Evolutionary conservation across 805 yeast genomes (phyloP).

Genomic region (Limtongozyma cylindracea): DNA sequence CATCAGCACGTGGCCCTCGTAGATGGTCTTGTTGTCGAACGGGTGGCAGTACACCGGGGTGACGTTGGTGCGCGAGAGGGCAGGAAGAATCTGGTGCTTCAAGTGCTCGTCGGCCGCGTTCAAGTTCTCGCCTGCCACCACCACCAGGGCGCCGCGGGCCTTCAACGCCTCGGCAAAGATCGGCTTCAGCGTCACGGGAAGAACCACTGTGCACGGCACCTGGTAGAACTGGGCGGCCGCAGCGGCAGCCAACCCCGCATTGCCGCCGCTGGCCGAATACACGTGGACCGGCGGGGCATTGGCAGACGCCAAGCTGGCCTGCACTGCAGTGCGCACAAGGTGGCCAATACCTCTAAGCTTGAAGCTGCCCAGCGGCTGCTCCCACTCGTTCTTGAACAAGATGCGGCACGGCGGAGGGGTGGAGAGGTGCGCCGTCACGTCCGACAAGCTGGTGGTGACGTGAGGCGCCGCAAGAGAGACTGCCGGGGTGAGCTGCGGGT

Average conservation of each 20-base stretch:
- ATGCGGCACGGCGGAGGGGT: slow-evolving; percentile 10
- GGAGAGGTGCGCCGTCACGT: slow-evolving; percentile 6
- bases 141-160: slow-evolving; percentile 22
- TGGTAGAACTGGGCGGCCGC: slow-evolving; percentile 12
- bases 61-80: slow-evolving; percentile 3
- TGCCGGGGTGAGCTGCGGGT: no score
- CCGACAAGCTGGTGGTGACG: slow-evolving; percentile 12
- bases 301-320: no score
- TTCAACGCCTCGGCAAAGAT: slow-evolving; percentile 19
- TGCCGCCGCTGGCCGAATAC: slow-evolving; percentile 29
- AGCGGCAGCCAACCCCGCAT: slow-evolving; percentile 30
- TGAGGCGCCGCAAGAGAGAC: slow-evolving; percentile 6
- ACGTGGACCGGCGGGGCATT: no score
- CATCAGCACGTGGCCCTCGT: slow-evolving; percentile 27
- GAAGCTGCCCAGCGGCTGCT: slow-evolving; percentile 33
- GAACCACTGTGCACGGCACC: slow-evolving; percentile 30
- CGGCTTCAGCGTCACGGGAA: slow-evolving; percentile 22
- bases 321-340: slow-evolving; percentile 9
- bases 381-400: slow-evolving; percentile 20
- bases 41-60: slow-evolving; percentile 25
- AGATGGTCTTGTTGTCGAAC: slow-evolving; percentile 20
- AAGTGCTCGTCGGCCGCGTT: slow-evolving; percentile 24
- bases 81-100: slow-evolving; percentile 6
- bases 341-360: slow-evolving; percentile 29
- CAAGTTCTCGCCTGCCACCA: slow-evolving; percentile 18